Evolutionary conservation across 352 stramenopile genomes (phyloP), one percentile per base, ranked within the genome.

Genomic region (Phytophthora melonis): DNA sequence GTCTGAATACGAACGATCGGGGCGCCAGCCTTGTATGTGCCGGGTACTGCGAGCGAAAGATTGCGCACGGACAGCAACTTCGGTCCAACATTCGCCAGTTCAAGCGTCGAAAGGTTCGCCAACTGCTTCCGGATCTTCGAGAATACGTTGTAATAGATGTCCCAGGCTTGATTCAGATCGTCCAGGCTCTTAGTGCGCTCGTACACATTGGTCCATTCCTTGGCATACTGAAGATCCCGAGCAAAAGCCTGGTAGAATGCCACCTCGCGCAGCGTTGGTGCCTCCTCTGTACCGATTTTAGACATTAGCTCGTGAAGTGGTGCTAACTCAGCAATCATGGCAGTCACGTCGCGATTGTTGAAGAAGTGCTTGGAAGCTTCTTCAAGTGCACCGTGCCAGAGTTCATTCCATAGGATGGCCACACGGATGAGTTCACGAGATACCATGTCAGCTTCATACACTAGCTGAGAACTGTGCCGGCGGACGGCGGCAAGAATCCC

Each of bases 121-220:
- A 99, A 85, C 45, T 97, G 90, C 77, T 97, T 97, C 56, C 88
- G 81, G 62, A 97, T 97, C 62, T 92, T 90, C 34, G 95, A 94
- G 81, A 99, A 99, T 0, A 99, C 97, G 64, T 83, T 95, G 83
- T 99, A 99, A 81, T 99, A 99, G 32, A 99, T 94, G 58, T 99
- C 97, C 98, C 98, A 99, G 3, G 98, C 90, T 61, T 95, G 88
- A 62, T 94, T 97, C 66, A 97, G 67, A 72, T 97, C 90, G 62
- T 94, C 88, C 3, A 91, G 78, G 23, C 90, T 94, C 57, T 89
- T 86, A 1, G 90, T 94, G 27, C 85, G 77, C 58, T 95, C 86
- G 57, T 89, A 97, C 54, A 92, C 80, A 70, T 94, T 81, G 3
- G 87, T 89, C 90, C 90, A 97, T 68, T 90, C 87, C 72, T 97